Conservation (phyloP, 2,329 filamentous ascomycete genomes). For the Fusarium domesticum region DNA sequence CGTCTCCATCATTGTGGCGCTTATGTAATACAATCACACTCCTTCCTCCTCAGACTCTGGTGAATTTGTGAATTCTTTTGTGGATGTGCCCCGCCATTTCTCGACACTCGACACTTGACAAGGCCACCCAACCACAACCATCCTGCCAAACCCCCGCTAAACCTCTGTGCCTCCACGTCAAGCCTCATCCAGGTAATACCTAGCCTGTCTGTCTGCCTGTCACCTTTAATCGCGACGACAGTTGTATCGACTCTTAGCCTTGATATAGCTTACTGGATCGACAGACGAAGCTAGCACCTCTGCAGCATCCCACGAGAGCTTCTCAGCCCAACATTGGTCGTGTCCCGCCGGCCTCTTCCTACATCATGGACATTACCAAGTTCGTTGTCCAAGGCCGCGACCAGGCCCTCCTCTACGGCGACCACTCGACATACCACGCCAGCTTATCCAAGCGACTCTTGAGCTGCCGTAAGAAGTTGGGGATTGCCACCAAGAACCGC, state of each 20-base stretch:
- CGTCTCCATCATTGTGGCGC: too few species aligned
- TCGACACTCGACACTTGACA: conserved; percentile 1
- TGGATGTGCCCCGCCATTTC: conserved; percentile 26
- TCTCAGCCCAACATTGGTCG: neutral
- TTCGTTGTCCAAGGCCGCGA: conserved; percentile 78
- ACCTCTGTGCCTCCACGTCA: conserved; percentile 28
- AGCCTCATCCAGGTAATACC: conserved; percentile 18
- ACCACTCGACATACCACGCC: conserved; percentile 80
- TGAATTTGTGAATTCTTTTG: conserved; percentile 10
- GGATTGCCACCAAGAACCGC: conserved; percentile 77
- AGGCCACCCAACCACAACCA: conserved; percentile 9
- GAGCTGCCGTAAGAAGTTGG: conserved; percentile 80
- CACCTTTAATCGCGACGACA: conserved; percentile 8
- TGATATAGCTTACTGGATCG: conserved; percentile 1
- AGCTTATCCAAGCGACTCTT: conserved; percentile 79
- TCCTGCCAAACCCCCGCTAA: conserved; percentile 26
- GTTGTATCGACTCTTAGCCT: conserved; percentile 2
- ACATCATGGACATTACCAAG: conserved; percentile 81
- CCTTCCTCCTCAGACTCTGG: neutral
- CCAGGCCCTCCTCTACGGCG: conserved; percentile 79
- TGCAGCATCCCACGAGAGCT: neutral
- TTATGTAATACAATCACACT: neutral
- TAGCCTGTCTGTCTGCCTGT: conserved; percentile 1
- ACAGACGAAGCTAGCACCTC: neutral
- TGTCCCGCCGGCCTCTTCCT: neutral